Evolutionary conservation across 192 early-diverging fungal species (phyloP).

Genomic region (Linnemannia hyalina): DNA sequence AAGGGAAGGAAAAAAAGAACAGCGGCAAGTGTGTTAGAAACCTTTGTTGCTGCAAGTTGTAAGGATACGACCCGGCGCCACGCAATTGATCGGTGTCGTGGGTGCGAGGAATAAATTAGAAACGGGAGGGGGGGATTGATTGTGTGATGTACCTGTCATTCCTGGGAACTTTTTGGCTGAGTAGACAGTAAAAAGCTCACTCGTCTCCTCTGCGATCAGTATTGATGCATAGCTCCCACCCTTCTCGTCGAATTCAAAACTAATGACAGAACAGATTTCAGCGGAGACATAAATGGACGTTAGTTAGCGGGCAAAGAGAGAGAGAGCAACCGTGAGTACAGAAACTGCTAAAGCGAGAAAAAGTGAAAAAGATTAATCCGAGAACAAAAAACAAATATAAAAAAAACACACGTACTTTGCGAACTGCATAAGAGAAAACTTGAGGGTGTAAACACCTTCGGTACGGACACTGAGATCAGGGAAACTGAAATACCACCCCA

Average conservation of each 20-base stretch:
- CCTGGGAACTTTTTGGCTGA: slow-evolving; percentile 88
- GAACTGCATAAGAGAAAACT: slow-evolving; percentile 78
- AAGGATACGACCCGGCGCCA: no score
- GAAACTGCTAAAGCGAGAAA: background rate
- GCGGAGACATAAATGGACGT: background rate
- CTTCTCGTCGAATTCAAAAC: slow-evolving; percentile 51
- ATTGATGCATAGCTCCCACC: slow-evolving; percentile 64
- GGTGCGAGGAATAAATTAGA: background rate
- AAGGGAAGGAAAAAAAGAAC: background rate
- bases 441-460: slow-evolving; percentile 77
- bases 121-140: background rate
- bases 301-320: no score
- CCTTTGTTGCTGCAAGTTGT: background rate
- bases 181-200: slow-evolving; percentile 81
- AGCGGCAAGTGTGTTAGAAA: background rate
- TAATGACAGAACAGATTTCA: background rate
- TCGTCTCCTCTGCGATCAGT: slow-evolving; percentile 68
- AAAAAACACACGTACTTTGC: slow-evolving; percentile 58
- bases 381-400: background rate
- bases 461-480: slow-evolving; percentile 82
- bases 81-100: no score
- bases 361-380: background rate
- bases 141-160: slow-evolving; percentile 75
- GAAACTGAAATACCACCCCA: slow-evolving; percentile 84
- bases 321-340: background rate